A percentile compares a stretch with the other conserved stretches of the same genome.
Evolutionary conservation across 2,329 filamentous ascomycete species (phyloP).

Genomic region (Piedraia hortae): DNA sequence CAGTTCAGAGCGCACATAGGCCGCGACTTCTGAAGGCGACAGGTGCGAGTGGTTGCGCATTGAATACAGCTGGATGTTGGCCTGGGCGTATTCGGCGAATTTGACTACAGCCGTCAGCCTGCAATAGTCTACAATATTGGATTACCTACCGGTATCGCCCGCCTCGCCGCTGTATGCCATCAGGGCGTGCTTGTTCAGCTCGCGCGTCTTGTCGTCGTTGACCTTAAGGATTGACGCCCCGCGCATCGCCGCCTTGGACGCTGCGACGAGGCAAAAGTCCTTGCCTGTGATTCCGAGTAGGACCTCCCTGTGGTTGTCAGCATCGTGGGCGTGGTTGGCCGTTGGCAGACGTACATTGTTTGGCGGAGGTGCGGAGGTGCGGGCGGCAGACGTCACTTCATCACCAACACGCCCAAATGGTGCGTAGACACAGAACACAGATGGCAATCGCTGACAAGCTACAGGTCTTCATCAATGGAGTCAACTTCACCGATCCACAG

Average conservation of each 20-base stretch:
- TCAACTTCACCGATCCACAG: constrained; percentile 60
- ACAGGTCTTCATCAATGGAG: constrained; percentile 41
- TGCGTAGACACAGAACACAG: constrained; percentile 1
- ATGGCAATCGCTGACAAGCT: too few species aligned
- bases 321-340: not conserved
- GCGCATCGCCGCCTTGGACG: constrained; percentile 92
- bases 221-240: constrained; percentile 89
- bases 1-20: constrained; percentile 84
- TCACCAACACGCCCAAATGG: too few species aligned
- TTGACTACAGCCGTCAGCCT: constrained; percentile 33
- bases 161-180: constrained; percentile 92
- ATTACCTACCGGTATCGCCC: constrained; percentile 55
- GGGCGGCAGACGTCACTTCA: too few species aligned
- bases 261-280: constrained; percentile 94
- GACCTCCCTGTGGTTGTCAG: constrained; percentile 45
- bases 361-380: not conserved
- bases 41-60: constrained; percentile 94
- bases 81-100: constrained; percentile 98
- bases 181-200: constrained; percentile 76
- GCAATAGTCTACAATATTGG: not conserved
- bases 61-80: constrained; percentile 89
- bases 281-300: constrained; percentile 94
- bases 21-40: constrained; percentile 62
- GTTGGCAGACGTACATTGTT: not conserved
- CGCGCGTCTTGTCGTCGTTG: constrained; percentile 83